Conservation (phyloP, 257 asterid genomes). For the Linaria vulgaris region DNA sequence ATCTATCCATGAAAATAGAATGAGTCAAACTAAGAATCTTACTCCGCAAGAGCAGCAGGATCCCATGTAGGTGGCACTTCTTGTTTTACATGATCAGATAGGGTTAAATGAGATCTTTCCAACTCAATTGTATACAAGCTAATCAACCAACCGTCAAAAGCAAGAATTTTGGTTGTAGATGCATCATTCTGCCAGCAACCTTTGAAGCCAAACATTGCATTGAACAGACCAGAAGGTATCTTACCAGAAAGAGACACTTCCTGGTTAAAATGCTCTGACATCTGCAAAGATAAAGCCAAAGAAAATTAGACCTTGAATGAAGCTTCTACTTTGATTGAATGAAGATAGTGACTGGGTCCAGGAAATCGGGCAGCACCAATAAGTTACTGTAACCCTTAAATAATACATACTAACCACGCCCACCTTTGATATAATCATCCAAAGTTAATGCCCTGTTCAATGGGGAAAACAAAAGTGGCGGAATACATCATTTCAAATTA, state of each 20-base stretch:
- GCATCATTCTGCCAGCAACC: conserved; percentile 96
- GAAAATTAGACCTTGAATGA: conserved; percentile 1
- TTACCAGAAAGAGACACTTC: conserved; percentile 77
- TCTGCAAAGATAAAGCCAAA: conserved; percentile 47
- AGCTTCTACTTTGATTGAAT: not conserved
- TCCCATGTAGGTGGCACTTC: conserved; percentile 88
- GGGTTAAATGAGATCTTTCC: conserved; percentile 60
- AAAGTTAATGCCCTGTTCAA: not conserved
- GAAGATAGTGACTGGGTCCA: not conserved
- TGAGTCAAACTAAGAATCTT: conserved; percentile 40
- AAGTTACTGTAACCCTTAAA: not conserved
- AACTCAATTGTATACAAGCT: conserved; percentile 79
- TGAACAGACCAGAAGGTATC: conserved; percentile 86
- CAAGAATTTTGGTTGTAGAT: conserved; percentile 70
- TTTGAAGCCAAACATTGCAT: conserved; percentile 78
- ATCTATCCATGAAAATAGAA: conserved; percentile 9
- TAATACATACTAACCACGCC: not conserved
- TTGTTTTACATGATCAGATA: conserved; percentile 63
- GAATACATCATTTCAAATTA: not conserved
- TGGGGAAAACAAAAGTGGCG: not conserved
- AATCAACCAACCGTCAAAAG: conserved; percentile 91
- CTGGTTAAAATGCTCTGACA: conserved; percentile 84
- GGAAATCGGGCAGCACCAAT: conserved; percentile 4
- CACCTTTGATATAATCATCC: not conserved
- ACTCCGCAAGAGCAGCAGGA: conserved; percentile 88